Conservation (phyloP, 2,329 filamentous ascomycete genomes). For the Stachybotrys elegans region DNA sequence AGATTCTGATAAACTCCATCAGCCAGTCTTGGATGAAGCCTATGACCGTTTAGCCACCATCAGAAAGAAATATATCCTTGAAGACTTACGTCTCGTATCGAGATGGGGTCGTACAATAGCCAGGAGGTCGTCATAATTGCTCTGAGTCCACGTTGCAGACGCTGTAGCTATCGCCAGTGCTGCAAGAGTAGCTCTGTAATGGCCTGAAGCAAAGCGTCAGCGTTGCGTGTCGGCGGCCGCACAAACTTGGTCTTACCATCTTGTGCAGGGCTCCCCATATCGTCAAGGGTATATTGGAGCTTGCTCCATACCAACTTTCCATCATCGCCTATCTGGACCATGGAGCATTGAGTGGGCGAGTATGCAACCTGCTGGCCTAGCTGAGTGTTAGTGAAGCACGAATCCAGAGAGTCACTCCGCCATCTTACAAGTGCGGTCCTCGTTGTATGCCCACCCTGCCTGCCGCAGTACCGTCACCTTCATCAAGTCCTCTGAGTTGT, state of each 20-base stretch:
- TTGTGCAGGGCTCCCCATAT: constrained; percentile 42
- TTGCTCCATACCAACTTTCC: constrained; percentile 55
- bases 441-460: constrained; percentile 68
- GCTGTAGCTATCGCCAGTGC: constrained; percentile 51
- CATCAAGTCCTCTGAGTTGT: constrained; percentile 57
- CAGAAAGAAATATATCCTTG: too few relatives aligned
- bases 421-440: constrained; percentile 58
- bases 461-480: constrained; percentile 68
- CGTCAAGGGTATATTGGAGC: constrained; percentile 43
- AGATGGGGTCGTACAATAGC: constrained; percentile 54
- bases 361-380: constrained; percentile 55
- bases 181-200: constrained; percentile 55
- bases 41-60: constrained; percentile 27
- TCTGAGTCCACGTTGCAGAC: constrained; percentile 37
- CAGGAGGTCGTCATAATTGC: constrained; percentile 66
- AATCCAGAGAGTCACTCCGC: neutral
- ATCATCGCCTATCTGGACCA: constrained; percentile 54
- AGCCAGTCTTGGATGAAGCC: constrained; percentile 60
- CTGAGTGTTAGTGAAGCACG: constrained; percentile 10
- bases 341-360: constrained; percentile 56
- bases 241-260: constrained; percentile 34
- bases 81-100: constrained; percentile 24
- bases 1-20: constrained; percentile 60
- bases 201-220: constrained; percentile 30
- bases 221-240: neutral